These are phyloP conservation scores for Fusarium nanum DNA, from an alignment of 2,329 filamentous ascomycete genomes.

Conservation along the genomic window DNA sequence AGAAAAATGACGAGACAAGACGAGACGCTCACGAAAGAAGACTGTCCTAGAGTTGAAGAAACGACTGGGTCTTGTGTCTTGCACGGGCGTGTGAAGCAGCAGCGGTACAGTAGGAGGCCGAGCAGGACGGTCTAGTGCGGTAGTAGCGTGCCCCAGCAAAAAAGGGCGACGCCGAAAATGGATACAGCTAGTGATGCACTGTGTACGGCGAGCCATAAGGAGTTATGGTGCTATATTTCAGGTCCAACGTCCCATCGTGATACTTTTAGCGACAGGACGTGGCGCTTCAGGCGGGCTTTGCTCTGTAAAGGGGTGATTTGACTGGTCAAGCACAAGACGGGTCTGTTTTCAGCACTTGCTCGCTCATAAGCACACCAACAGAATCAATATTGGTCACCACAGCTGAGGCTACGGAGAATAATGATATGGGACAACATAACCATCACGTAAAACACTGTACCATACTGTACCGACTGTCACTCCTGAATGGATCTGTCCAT, in stretches of 20 bases:
- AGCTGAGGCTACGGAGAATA: not conserved
- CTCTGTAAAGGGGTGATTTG: conserved; percentile 29
- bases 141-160: conserved; percentile 38
- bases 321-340: conserved; percentile 4
- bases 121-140: conserved; percentile 21
- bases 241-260: conserved; percentile 42
- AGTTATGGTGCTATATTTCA: conserved; percentile 24
- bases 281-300: conserved; percentile 34
- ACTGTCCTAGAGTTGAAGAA: conserved; percentile 45
- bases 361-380: not conserved
- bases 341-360: not conserved
- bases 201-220: conserved; percentile 28
- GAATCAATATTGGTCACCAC: not conserved
- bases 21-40: conserved; percentile 38
- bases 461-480: conserved; percentile 34
- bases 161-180: conserved; percentile 40
- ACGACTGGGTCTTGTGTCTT: conserved; percentile 38
- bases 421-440: not conserved
- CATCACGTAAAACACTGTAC: not conserved
- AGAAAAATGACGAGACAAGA: conserved; percentile 35
- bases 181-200: conserved; percentile 37
- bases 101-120: conserved; percentile 3
- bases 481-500: conserved; percentile 26
- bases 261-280: conserved; percentile 37
- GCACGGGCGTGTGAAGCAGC: conserved; percentile 12